Conservation (phyloP, 208 protist species). For the Trypanosoma cruzi region DNA sequence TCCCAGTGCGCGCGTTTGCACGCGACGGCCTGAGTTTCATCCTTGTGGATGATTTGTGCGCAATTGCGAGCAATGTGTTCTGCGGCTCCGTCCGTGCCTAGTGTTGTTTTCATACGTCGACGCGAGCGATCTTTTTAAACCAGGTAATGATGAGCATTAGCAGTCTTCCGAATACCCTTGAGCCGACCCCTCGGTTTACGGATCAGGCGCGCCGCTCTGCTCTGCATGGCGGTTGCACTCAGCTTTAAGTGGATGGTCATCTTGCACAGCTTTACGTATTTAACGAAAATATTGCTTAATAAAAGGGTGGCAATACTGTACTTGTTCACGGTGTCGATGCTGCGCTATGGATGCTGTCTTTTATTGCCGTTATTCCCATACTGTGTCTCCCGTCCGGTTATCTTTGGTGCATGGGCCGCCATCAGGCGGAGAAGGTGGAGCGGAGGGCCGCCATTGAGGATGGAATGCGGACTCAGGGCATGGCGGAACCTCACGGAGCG, state of each 20-base stretch:
- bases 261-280: slow-evolving; percentile 44
- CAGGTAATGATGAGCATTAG: slow-evolving; percentile 10
- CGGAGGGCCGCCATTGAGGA: slow-evolving; percentile 55
- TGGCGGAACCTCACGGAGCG: background rate
- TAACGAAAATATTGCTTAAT: slow-evolving; percentile 41
- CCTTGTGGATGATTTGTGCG: slow-evolving; percentile 4
- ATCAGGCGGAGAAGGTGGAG: slow-evolving; percentile 51
- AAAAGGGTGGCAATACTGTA: slow-evolving; percentile 12
- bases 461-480: slow-evolving; percentile 45
- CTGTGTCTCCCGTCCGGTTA: slow-evolving; percentile 54
- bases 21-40: slow-evolving; percentile 2
- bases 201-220: slow-evolving; percentile 28
- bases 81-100: slow-evolving; percentile 7
- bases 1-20: slow-evolving; percentile 2
- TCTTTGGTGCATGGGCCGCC: slow-evolving; percentile 52
- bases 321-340: slow-evolving; percentile 36
- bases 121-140: background rate
- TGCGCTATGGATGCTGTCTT: slow-evolving; percentile 62
- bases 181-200: slow-evolving; percentile 5
- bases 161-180: slow-evolving; percentile 14
- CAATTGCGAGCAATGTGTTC: background rate
- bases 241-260: slow-evolving; percentile 1
- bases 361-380: slow-evolving; percentile 52
- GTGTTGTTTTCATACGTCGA: slow-evolving; percentile 1
- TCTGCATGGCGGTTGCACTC: slow-evolving; percentile 23